phyloP scores from a whole-genome alignment of 2,329 filamentous ascomycete genomes.

The Colletotrichum higginsianum region DNA sequence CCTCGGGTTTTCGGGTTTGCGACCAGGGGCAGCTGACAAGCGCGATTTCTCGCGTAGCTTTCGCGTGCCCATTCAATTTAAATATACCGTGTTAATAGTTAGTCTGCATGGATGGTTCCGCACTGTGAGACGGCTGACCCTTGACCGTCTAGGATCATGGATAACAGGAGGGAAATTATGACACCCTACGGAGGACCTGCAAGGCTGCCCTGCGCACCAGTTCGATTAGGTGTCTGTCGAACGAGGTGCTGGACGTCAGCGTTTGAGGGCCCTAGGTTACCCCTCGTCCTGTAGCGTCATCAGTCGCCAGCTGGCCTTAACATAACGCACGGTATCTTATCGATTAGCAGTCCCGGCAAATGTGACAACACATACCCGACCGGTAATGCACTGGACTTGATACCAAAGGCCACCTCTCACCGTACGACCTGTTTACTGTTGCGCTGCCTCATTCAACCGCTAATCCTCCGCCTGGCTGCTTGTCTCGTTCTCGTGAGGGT shows the following conservation, averaged over 20 bases:
- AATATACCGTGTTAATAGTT: not conserved
- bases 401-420: constrained; percentile 18
- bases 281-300: not conserved
- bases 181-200: too few relatives aligned
- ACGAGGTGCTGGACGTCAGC: too few relatives aligned
- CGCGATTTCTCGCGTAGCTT: constrained; percentile 11
- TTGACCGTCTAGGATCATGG: too few relatives aligned
- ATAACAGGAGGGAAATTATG: too few relatives aligned
- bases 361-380: not conserved
- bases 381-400: not conserved
- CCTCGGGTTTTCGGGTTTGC: constrained; percentile 7
- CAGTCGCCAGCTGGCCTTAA: constrained; percentile 6
- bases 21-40: not conserved
- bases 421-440: not conserved
- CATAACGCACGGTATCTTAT: not conserved
- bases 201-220: too few relatives aligned
- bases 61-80: not conserved
- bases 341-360: not conserved
- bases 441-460: not conserved
- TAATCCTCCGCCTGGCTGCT: not conserved
- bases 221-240: too few relatives aligned
- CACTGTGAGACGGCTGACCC: not conserved
- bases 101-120: accelerated
- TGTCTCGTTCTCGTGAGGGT: too few relatives aligned
- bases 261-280: not conserved